Evolutionary conservation across 805 yeast genomes (phyloP).

Genomic region (Sungouiella blattae): DNA sequence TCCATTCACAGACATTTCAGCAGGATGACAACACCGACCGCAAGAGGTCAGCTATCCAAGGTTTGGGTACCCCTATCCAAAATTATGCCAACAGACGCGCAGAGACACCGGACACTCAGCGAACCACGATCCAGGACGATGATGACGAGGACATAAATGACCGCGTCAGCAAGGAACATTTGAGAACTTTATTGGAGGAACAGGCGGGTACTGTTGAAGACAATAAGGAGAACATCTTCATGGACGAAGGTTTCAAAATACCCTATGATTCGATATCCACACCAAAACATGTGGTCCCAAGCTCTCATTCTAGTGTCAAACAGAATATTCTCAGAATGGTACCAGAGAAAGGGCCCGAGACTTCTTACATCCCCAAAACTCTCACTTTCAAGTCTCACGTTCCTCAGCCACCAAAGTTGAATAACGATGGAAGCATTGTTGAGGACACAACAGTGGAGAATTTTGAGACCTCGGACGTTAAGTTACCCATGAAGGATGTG

Average conservation of each 20-base stretch:
- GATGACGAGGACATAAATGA: conserved; percentile 28
- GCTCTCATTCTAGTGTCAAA: conserved; percentile 1
- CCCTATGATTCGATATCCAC: conserved; percentile 27
- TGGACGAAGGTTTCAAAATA: conserved; percentile 29
- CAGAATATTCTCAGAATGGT: conserved; percentile 31
- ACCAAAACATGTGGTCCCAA: conserved; percentile 19
- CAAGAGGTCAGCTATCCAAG: conserved; percentile 2
- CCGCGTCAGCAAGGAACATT: conserved; percentile 33
- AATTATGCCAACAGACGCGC: conserved; percentile 7
- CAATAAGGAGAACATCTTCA: conserved; percentile 48
- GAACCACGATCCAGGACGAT: conserved; percentile 43
- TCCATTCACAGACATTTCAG: not conserved
- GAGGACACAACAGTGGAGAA: conserved; percentile 9
- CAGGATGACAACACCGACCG: not conserved
- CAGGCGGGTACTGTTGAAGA: conserved; percentile 29
- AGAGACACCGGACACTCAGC: conserved; percentile 45
- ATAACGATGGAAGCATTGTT: conserved; percentile 26
- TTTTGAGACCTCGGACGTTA: conserved; percentile 19
- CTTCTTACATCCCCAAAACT: not conserved
- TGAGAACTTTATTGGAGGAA: conserved; percentile 24
- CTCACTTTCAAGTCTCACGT: conserved; percentile 15
- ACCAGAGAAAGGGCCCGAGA: conserved; percentile 21
- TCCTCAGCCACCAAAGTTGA: conserved; percentile 34
- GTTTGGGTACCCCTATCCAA: conserved; percentile 15
- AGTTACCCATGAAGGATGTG: conserved; percentile 30